phyloP scores from a whole-genome alignment of 345 rosid genomes.

The Odontarrhena argentea region DNA sequence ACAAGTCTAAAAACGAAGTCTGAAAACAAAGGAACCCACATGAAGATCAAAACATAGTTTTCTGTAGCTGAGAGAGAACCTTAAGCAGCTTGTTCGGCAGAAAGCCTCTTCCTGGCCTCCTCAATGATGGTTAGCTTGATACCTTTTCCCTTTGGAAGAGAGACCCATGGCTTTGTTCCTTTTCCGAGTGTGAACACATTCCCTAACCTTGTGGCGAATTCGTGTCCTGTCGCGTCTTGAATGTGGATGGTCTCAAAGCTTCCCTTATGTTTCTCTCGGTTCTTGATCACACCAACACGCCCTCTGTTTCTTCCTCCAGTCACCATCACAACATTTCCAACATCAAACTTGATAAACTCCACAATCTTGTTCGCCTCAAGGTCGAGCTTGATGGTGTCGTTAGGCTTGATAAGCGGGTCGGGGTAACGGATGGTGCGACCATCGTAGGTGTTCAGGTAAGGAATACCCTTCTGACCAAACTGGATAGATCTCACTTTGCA shows the following conservation, averaged over 20 bases:
- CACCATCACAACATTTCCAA: slow-evolving; percentile 67
- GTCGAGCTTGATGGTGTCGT: slow-evolving; percentile 67
- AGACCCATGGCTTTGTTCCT: slow-evolving; percentile 83
- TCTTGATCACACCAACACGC: slow-evolving; percentile 80
- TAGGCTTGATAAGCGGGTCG: slow-evolving; percentile 65
- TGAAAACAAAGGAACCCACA: background rate
- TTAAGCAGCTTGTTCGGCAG: slow-evolving; percentile 53
- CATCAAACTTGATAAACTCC: slow-evolving; percentile 64
- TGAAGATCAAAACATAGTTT: background rate
- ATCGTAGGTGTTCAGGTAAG: slow-evolving; percentile 62
- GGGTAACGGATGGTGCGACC: slow-evolving; percentile 71
- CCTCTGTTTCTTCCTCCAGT: slow-evolving; percentile 73
- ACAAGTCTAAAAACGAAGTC: background rate
- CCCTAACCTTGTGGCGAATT: slow-evolving; percentile 79
- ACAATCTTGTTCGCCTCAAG: slow-evolving; percentile 45
- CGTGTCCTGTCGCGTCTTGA: slow-evolving; percentile 76
- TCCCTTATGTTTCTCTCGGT: slow-evolving; percentile 83
- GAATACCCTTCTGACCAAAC: slow-evolving; percentile 62
- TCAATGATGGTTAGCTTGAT: slow-evolving; percentile 81
- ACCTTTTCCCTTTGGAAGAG: slow-evolving; percentile 91
- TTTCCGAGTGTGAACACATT: slow-evolving; percentile 79
- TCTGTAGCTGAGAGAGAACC: background rate
- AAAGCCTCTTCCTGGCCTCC: slow-evolving; percentile 81
- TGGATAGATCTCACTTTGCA: slow-evolving; percentile 61
- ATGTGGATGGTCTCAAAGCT: slow-evolving; percentile 80